A percentile compares a stretch with the other conserved stretches of the same genome.
Evolutionary conservation across 768 basidiomycete species (phyloP).

Genomic region (Daedaleopsis nitida): DNA sequence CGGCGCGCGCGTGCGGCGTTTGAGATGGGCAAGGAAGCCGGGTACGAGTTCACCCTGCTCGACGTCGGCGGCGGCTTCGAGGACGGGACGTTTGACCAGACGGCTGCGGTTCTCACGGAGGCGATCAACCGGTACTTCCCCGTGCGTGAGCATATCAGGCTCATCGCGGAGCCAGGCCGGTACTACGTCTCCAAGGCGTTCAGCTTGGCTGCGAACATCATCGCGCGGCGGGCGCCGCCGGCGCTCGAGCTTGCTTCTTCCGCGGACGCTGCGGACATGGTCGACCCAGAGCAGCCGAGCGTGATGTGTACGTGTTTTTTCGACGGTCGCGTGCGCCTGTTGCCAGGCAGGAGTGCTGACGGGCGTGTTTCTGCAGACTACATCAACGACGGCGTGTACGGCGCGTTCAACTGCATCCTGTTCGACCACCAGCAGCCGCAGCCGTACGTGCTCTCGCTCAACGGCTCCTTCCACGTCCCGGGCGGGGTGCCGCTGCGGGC

Average conservation of each 20-base stretch:
- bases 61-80: conserved; percentile 99
- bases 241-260: conserved; percentile 31
- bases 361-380: conserved; percentile 66
- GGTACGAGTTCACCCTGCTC: conserved; percentile 81
- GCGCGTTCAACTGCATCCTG: conserved; percentile 94
- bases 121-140: conserved; percentile 85
- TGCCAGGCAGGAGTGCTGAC: background rate
- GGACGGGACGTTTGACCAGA: conserved; percentile 78
- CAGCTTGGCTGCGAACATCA: conserved; percentile 89
- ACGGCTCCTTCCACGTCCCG: conserved; percentile 62
- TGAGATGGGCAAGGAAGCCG: conserved; percentile 79
- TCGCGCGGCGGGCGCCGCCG: conserved; percentile 77
- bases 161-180: conserved; percentile 95
- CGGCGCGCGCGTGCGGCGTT: conserved; percentile 81
- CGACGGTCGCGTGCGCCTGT: no score
- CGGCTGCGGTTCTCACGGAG: conserved; percentile 66
- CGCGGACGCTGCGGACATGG: conserved; percentile 13
- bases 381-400: conserved; percentile 99
- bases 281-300: conserved; percentile 45
- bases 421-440: conserved; percentile 87
- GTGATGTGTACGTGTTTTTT: conserved; percentile 84
- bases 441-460: conserved; percentile 77
- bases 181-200: conserved; percentile 94
- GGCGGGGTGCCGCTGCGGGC: conserved; percentile 44
- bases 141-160: conserved; percentile 61